Evolutionary conservation across 805 yeast genomes (phyloP), one percentile per base, ranked within the genome.

Genomic region (Cyberlindnera bimundalis): DNA sequence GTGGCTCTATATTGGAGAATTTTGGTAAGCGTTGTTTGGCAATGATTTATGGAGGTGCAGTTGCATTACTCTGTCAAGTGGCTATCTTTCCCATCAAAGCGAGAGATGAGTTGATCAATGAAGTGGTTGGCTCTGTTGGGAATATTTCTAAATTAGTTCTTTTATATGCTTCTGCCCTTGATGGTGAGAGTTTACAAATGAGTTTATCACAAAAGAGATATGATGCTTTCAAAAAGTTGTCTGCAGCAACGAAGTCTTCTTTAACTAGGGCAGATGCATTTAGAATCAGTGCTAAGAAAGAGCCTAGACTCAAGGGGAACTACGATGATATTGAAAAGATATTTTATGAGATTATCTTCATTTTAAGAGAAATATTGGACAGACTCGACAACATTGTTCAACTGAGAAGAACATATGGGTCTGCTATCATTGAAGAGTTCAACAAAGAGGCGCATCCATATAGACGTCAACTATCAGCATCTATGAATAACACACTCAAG

Each of bases 1-100:
- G 65, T 6, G 71, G 74, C 6, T 60, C 70, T 0, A 73, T 74
- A 37, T 43, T 62, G 18, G 56, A 55, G 8, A 72, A 68, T 49
- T 74, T 71, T 52, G 76, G 70, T 2, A 74, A 73, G 43, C 59
- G 79, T 48, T 70, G 76, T 51, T 43, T 74, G 6, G 74, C 79
- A 0, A 70, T 73, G 56, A 64, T 73, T 3, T 66, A 73, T 46
- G 79, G 79, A 38, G 76, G 78, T 18, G 65, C 63, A 4, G 64
- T 68, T 7, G 76, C 78, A 0, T 40, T 73, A 33, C 29, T 70
- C 8, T 73, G 73, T 12, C 79, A 74, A 43, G 48, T 71, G 7
- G 38, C 62, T 0, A 48, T 74, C 31, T 74, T 71, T 45, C 79
- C 79, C 0, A 63, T 66, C 7, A 70, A 65, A 36, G 77, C 79